Percentiles rank a stretch among this genome's conserved stretches.
Evolutionary conservation across 1,284 basidiomycete genomes (phyloP).

Genomic region (Trametes pubescens): DNA sequence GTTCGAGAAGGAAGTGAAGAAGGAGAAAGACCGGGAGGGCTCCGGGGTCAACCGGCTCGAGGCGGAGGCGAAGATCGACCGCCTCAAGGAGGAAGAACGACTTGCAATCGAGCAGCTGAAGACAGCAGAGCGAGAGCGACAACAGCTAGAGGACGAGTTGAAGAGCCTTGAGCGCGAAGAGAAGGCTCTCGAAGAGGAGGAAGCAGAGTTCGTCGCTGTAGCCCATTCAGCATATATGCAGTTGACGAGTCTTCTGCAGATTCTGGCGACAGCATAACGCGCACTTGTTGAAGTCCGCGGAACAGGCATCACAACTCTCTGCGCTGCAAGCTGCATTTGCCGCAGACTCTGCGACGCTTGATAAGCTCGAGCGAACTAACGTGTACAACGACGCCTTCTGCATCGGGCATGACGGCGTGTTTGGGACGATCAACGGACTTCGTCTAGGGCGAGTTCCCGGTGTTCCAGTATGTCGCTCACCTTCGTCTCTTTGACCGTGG

Average conservation of each 20-base stretch:
- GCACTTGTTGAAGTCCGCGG: slow-evolving; percentile 69
- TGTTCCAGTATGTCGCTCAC: slow-evolving; percentile 60
- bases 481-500: slow-evolving; percentile 11
- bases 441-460: slow-evolving; percentile 88
- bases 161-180: slow-evolving; percentile 79
- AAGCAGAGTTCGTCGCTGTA: slow-evolving; percentile 70
- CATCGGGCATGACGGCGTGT: slow-evolving; percentile 93
- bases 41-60: slow-evolving; percentile 65
- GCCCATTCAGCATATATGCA: slow-evolving; percentile 12
- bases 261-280: slow-evolving; percentile 87
- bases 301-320: slow-evolving; percentile 73
- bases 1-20: slow-evolving; percentile 87
- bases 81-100: slow-evolving; percentile 79
- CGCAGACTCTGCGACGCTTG: slow-evolving; percentile 77
- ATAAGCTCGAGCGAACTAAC: slow-evolving; percentile 92
- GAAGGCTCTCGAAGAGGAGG: slow-evolving; percentile 76
- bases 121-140: slow-evolving; percentile 77
- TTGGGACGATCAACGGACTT: slow-evolving; percentile 97
- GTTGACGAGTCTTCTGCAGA: slow-evolving; percentile 49
- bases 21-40: slow-evolving; percentile 72
- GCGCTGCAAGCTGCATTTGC: slow-evolving; percentile 80
- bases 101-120: slow-evolving; percentile 77
- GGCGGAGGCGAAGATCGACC: slow-evolving; percentile 74
- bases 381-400: slow-evolving; percentile 99
- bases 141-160: slow-evolving; percentile 79